Evolutionary conservation across 2,329 filamentous ascomycete species (phyloP), one percentile per base, ranked within the genome.

Genomic region (Drechslerella stenobrocha): DNA sequence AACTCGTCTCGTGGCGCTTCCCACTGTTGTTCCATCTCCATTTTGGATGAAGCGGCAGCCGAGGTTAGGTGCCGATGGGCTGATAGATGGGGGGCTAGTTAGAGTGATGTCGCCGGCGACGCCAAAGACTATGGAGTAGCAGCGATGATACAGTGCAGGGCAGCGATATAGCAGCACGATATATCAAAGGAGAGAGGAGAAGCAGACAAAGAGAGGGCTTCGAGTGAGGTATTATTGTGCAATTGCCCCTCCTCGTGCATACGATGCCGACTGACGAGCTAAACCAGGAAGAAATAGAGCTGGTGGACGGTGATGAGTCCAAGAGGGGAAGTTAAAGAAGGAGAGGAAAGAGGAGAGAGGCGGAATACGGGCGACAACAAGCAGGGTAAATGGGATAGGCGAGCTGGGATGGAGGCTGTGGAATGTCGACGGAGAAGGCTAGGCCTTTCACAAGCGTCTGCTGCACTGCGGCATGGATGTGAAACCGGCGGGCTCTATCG

Each of bases 331-430:
- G 35, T 37, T 28, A 42, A 56, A 52, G 44, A 47, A 44, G 51
- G 52, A 37, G 52, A 32, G 32, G 37, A 52, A 42, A 30, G 40
- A 51, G 46, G 35, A 37, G 55, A 32, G 48, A 34, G 32, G 52
- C 30, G 52, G 32, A 44, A 52, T 20, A 23, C 18, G 23, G 44
- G 52, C 48, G 52, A 59, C 63, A 46, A 44, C 63, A 67, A 50
- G 52, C 44, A 58, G 63, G 63, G 55, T 56, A 59, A 55, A 52
- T 47, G 26, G 63, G 59, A 59, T 67, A 67, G 63, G 55, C 63
- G 63, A 67, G 63, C 63, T 55, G 63, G 63, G 52, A 24, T n/a
- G 35, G 18, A 66, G 52, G 52, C 37, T 42, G 40, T n/a, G 34
- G 24, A 30, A 53, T 56, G 55, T 35, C 37, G 30, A 20, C 52